Evolutionary conservation across 768 basidiomycete species (phyloP), one percentile per base, ranked within the genome.

Genomic region (Amyloporia xantha): DNA sequence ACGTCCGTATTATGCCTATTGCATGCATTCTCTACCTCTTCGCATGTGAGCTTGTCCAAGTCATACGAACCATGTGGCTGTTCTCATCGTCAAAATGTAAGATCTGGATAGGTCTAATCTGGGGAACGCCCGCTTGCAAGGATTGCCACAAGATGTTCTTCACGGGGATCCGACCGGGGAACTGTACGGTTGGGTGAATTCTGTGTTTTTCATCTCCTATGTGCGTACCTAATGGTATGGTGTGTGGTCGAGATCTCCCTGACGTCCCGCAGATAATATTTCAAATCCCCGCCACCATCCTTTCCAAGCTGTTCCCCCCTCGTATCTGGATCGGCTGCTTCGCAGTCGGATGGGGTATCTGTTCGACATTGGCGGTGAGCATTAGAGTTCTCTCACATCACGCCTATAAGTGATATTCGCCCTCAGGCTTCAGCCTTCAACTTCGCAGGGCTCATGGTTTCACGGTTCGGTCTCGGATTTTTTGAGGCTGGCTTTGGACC

Each of bases 401-500:
- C 23, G 35, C 27, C 43, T 51, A 20, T 48, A 45, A 37, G 10
- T 33, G 20, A 11, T 30, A 25, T 24, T 13, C 37, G n/a, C 12
- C 15, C 3, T n/a, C 55, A 87, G 86, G 64, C 87, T 2, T 71
- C 81, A 1, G 70, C 76, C 0, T 84, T 78, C 61, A 74, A 77
- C 59, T 79, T 84, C 41, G 69, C 68, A 9, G 79, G 81, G 19
- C 64, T 88, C 30, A 61, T 88, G 21, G 68, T 74, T 6, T 69
- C 75, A 10, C 73, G 87, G 41, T 52, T 89, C 24, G 73, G 75
- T 33, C 69, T 90, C n/a, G 87, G 87, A 7, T 60, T 86, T 27
- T 89, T 90, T 58, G 87, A 90, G 64, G 79, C 86, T 3, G 81
- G 80, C 20, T 89, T 90, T 56, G 86, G 79, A 1, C 86, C 87